Percentiles rank a stretch among this genome's conserved stretches.
Evolutionary conservation across 2,329 filamentous ascomycete genomes (phyloP).

Genomic region (Arthrinium puccinioides): DNA sequence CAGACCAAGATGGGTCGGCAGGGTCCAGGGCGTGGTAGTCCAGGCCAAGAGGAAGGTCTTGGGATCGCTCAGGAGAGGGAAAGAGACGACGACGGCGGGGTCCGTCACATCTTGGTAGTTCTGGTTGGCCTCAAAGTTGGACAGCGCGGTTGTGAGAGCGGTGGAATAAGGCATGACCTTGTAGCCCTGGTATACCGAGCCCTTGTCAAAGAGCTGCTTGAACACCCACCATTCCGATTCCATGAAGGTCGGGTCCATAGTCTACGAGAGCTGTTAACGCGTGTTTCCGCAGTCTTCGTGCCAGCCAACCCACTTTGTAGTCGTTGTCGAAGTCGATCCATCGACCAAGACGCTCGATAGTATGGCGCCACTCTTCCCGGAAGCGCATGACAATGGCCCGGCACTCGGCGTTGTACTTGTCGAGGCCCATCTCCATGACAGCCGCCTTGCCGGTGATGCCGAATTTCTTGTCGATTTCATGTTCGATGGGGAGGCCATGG

Average conservation of each 20-base stretch:
- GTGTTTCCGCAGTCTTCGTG: constrained; percentile 10
- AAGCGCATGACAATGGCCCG: constrained; percentile 90
- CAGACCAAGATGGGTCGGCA: constrained; percentile 73
- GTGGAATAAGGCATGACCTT: constrained; percentile 95
- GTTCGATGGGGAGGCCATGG: constrained; percentile 89
- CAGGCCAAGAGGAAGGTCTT: constrained; percentile 73
- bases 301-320: constrained; percentile 79
- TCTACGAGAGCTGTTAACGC: constrained; percentile 42
- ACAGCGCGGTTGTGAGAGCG: constrained; percentile 78
- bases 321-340: constrained; percentile 99
- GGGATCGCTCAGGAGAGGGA: constrained; percentile 73
- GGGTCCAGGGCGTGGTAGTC: constrained; percentile 84
- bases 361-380: constrained; percentile 77
- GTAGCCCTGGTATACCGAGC: constrained; percentile 81
- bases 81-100: constrained; percentile 80
- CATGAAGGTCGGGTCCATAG: constrained; percentile 94
- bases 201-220: constrained; percentile 87
- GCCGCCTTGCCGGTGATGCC: constrained; percentile 83
- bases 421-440: constrained; percentile 78
- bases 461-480: constrained; percentile 95
- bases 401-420: constrained; percentile 87
- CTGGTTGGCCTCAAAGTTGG: constrained; percentile 89
- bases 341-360: constrained; percentile 79
- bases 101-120: constrained; percentile 94
- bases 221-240: constrained; percentile 96